Evolutionary conservation across 192 early-diverging fungal genomes (phyloP).

Genomic region (Entomortierella parvispora): DNA sequence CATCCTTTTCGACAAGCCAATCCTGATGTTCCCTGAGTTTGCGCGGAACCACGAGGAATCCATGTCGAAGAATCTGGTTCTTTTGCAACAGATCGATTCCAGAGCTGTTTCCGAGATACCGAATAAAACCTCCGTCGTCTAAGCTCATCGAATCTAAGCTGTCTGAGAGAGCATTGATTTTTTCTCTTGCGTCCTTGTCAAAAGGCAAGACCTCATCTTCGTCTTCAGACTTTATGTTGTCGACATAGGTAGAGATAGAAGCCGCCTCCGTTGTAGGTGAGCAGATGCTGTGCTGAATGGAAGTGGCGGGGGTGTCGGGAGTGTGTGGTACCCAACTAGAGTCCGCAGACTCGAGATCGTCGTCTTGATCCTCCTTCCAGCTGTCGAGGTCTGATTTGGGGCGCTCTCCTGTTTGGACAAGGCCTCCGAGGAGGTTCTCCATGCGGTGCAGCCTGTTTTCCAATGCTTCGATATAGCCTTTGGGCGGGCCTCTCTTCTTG

Average conservation of each 20-base stretch:
- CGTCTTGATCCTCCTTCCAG: constrained; percentile 26
- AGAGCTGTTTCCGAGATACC: constrained; percentile 79
- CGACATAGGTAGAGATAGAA: neutral
- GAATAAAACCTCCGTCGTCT: constrained; percentile 73
- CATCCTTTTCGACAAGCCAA: constrained; percentile 24
- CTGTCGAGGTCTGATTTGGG: constrained; percentile 34
- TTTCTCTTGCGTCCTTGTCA: constrained; percentile 29
- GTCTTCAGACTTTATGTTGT: constrained; percentile 7
- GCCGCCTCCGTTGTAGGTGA: neutral
- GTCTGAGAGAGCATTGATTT: constrained; percentile 61
- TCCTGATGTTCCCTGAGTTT: constrained; percentile 36
- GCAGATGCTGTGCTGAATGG: neutral
- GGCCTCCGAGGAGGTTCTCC: constrained; percentile 70
- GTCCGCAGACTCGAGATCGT: constrained; percentile 39
- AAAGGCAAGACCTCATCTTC: constrained; percentile 18
- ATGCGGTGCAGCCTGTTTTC: constrained; percentile 78
- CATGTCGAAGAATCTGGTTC: constrained; percentile 64
- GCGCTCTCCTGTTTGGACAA: constrained; percentile 63
- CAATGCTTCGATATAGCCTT: constrained; percentile 88
- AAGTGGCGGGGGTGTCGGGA: constrained; percentile 14
- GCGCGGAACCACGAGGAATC: constrained; percentile 52
- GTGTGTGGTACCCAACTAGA: constrained; percentile 33
- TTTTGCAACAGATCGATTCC: constrained; percentile 79
- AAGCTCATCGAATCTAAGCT: constrained; percentile 70
- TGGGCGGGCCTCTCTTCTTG: constrained; percentile 79